These are phyloP conservation scores for Crithidia expoeki DNA, from an alignment of 208 protist species.

Conservation along the genomic window DNA sequence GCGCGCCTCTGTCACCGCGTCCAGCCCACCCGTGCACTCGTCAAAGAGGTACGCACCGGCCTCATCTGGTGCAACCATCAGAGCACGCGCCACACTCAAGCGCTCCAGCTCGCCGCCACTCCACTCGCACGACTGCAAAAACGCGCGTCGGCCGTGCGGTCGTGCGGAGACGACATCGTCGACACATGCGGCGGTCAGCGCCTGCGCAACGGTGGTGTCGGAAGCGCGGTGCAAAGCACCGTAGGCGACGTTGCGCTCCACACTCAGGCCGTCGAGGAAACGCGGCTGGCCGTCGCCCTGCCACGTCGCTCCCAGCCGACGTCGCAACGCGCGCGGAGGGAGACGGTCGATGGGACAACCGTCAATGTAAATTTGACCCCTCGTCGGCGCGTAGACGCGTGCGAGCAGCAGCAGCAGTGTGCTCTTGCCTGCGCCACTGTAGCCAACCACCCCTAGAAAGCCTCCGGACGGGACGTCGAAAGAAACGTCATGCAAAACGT, in stretches of 20 bases:
- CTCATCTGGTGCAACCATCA: conserved; percentile 31
- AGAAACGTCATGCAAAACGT: conserved; percentile 54
- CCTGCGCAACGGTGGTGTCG: conserved; percentile 27
- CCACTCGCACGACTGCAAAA: conserved; percentile 37
- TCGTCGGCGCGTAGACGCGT: conserved; percentile 55
- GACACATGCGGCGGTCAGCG: conserved; percentile 38
- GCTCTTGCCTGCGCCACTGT: conserved; percentile 79
- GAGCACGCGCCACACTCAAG: conserved; percentile 60
- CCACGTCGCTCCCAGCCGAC: conserved; percentile 68
- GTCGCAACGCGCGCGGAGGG: conserved; percentile 53
- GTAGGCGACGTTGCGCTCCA: conserved; percentile 67
- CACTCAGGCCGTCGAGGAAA: conserved; percentile 56
- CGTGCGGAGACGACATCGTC: conserved; percentile 44
- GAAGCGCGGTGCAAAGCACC: conserved; percentile 45
- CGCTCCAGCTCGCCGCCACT: conserved; percentile 78
- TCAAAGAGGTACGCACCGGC: conserved; percentile 60
- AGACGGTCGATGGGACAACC: conserved; percentile 50
- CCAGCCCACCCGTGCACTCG: conserved; percentile 71
- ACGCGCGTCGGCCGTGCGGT: conserved; percentile 35
- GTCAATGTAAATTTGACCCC: conserved; percentile 63
- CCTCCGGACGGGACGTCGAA: conserved; percentile 52
- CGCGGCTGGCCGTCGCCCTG: conserved; percentile 46
- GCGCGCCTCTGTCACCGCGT: conserved; percentile 57
- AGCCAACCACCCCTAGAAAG: conserved; percentile 71
- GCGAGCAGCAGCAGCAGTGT: conserved; percentile 66